Conservation (phyloP, 345 rosid genomes). For the Lepidium sativum region DNA sequence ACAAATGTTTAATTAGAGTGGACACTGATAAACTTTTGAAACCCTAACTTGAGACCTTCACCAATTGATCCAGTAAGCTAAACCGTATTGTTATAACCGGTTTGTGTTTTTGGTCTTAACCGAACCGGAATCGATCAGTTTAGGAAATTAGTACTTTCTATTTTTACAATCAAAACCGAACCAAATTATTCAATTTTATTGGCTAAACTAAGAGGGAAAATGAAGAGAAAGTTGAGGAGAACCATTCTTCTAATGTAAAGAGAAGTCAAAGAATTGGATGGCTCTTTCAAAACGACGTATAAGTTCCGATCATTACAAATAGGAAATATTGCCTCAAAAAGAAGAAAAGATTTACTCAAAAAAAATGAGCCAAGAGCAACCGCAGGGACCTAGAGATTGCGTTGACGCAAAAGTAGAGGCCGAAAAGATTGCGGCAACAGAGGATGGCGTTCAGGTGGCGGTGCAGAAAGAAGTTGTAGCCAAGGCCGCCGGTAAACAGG, state of each 20-base stretch:
- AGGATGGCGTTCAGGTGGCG: conserved; percentile 28
- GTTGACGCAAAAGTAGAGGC: conserved; percentile 33
- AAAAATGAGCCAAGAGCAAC: conserved; percentile 41
- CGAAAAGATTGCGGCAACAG: conserved; percentile 22
- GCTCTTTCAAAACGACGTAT: conserved; percentile 13
- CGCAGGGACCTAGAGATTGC: conserved; percentile 12
- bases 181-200: neutral
- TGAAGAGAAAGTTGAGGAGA: conserved; percentile 14
- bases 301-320: neutral
- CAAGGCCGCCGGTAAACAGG: conserved; percentile 15
- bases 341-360: neutral
- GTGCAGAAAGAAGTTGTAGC: conserved; percentile 19
- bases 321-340: neutral
- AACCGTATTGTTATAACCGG: no score
- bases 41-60: no score
- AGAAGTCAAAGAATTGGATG: neutral
- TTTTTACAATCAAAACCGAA: neutral
- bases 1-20: no score
- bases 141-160: no score
- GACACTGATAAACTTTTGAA: neutral
- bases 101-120: no score
- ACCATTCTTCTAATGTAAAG: neutral
- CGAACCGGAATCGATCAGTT: neutral
- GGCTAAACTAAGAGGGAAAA: neutral
- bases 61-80: no score